Evolutionary conservation across 2,329 filamentous ascomycete species (phyloP), one percentile per base, ranked within the genome.

Genomic region (Colletotrichum eremochloae): DNA sequence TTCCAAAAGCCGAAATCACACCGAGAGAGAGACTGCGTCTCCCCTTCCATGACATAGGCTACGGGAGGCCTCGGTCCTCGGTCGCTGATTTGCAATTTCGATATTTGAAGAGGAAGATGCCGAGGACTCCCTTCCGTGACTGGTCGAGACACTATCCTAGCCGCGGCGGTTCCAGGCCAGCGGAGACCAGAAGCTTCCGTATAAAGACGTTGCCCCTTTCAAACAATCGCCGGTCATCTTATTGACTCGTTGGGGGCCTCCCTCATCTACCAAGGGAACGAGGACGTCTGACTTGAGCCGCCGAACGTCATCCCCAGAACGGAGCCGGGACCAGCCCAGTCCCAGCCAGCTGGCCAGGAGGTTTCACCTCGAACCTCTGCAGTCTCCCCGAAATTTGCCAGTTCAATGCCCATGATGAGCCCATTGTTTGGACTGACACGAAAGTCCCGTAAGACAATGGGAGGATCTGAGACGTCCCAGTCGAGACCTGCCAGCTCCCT

Each of bases 61-160:
- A 24, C 48, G 52, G 33, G n/a, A 55, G 9, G 44, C 42, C 57
- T 67, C 29, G 5, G 36, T 58, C 42, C 57, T 67, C 29, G 5
- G 36, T 58, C 15, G 57, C 29, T 36, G 57, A 58, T 36, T 36
- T 48, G 52, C 50, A 69, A 71, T 68, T 60, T 71, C 52, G 42
- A 71, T n/a, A 56, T 40, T 31, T 12, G 18, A 52, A 44, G 50
- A 31, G 52, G 11, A 68, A 18, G 57, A 68, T 68, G 55, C 57
- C 15, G 63, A 24, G 11, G 44, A 48, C 68, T 71, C 68, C 64
- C 68, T 71, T 52, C 55, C 63, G 40, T 70, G 68, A 61, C 55
- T 56, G 55, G 36, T 55, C 55, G 18, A 70, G 68, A 71, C 64
- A 68, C 33, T 24, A 50, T 38, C 29, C 38, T 56, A 31, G 14